Percentiles rank a stretch among this genome's conserved stretches.
phyloP scores from a whole-genome alignment of 345 rosid genomes.

The Cardiospermum halicacabum region DNA sequence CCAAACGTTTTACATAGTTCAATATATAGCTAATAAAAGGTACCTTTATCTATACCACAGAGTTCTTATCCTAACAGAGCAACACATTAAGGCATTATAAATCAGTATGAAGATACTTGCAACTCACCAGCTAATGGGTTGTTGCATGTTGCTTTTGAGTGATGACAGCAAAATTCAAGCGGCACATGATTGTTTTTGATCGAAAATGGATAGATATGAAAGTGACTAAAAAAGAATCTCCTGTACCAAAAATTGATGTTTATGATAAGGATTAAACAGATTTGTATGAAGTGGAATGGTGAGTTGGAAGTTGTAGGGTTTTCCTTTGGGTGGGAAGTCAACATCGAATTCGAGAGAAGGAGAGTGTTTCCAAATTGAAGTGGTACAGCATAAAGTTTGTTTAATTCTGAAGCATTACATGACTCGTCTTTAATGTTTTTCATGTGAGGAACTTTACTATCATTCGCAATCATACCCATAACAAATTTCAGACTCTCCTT shows the following conservation, averaged over 20 bases:
- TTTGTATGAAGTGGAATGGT: neutral
- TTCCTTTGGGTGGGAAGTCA: neutral
- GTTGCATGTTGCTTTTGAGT: neutral
- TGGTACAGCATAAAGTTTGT: neutral
- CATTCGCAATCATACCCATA: too few relatives aligned
- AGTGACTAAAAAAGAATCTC: constrained; percentile 11
- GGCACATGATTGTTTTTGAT: neutral
- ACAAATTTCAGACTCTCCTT: too few relatives aligned
- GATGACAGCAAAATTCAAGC: neutral
- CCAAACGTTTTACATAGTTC: neutral
- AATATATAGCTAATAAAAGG: neutral
- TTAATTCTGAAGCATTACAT: neutral
- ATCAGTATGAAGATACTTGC: neutral
- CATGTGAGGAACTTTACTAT: neutral
- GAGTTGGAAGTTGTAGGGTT: neutral
- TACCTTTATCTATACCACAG: neutral
- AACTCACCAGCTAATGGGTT: neutral
- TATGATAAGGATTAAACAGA: neutral
- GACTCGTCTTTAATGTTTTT: neutral
- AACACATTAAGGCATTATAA: neutral
- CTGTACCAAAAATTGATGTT: neutral
- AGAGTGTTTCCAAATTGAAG: neutral
- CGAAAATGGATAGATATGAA: neutral
- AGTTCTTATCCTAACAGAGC: neutral
- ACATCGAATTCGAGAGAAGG: neutral